Conservation (phyloP, 164 flowering plant genomes). For the Nymphaea thermarum region DNA sequence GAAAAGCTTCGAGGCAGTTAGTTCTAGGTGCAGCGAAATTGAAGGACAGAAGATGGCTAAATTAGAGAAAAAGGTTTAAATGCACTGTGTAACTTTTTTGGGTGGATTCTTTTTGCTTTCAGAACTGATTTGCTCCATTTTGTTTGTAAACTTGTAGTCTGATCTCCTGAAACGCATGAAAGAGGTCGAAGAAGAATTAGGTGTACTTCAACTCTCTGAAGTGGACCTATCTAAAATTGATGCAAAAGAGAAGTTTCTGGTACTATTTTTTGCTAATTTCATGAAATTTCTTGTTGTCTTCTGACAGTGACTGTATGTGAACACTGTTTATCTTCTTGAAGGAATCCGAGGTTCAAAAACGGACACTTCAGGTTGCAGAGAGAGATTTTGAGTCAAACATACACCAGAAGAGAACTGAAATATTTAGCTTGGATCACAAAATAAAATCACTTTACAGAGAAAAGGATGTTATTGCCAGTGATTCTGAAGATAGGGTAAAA, state of each 20-base stretch:
- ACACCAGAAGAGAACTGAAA: constrained; percentile 34
- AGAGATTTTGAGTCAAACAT: constrained; percentile 56
- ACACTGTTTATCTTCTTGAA: not conserved
- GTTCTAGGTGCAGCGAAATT: constrained; percentile 44
- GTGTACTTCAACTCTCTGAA: constrained; percentile 49
- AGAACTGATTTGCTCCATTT: not conserved
- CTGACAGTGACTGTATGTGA: constrained; percentile 23
- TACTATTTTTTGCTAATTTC: constrained; percentile 15
- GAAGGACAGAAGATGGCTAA: constrained; percentile 70
- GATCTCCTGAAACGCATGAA: constrained; percentile 39
- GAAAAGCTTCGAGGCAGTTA: constrained; percentile 50
- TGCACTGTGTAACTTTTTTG: not conserved
- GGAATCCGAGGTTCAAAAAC: constrained; percentile 50
- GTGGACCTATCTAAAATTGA: constrained; percentile 50
- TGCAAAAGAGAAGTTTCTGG: constrained; percentile 72
- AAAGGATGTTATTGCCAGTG: constrained; percentile 56
- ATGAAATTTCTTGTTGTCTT: constrained; percentile 1
- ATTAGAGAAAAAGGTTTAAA: constrained; percentile 51
- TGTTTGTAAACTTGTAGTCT: constrained; percentile 22
- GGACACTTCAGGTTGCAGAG: constrained; percentile 46
- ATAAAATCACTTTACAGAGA: constrained; percentile 47
- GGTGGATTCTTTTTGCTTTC: not conserved
- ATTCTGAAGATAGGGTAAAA: constrained; percentile 71
- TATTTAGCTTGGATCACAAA: constrained; percentile 38
- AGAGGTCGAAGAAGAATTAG: constrained; percentile 47